Evolutionary conservation across 2,329 filamentous ascomycete genomes (phyloP), one percentile per base, ranked within the genome.

Genomic region (Ophiostoma ulmi): DNA sequence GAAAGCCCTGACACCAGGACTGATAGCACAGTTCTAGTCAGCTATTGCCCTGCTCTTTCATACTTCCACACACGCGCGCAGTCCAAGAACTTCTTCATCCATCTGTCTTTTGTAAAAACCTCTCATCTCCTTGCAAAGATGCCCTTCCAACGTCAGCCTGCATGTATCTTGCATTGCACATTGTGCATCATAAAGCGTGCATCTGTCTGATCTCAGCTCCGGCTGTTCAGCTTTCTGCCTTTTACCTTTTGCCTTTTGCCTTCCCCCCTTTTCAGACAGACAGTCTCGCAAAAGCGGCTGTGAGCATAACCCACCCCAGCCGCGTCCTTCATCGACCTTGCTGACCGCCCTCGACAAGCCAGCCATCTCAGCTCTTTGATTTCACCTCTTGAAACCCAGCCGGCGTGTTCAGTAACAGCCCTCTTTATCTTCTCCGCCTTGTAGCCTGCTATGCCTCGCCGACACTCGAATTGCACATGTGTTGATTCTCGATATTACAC

Each of bases 281-380:
- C 14, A 58, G 22, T 58, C 48, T 58, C 52, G 52, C 52, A 58
- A 26, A 58, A 58, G 52, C 22, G n/a, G 52, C 52, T 58, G 52
- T 58, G 52, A 58, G 52, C 52, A 58, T 26, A 58, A 26, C 22
- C 52, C 52, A 17, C 52, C n/a, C 22, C n/a, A 22, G 52, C n/a
- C n/a, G 52, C 4, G 52, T 58, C 10, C 7, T 26, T 26, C 52
- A 22, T 58, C 52, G n/a, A 58, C n/a, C 22, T 58, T 58, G 22
- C 44, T 48, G 44, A 48, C 44, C 44, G 44, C 44, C 17, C 44
- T 48, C 44, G 5, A 20, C 44, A 48, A n/a, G 41, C 41, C 14
- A 44, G 41, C 41, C 38, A 44, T 20, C 41, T 44, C 41, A 44
- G 41, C 41, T 17, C 41, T 44, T 6, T 20, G 14, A 6, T 5